Percentiles rank a stretch among this genome's conserved stretches.
Evolutionary conservation across 352 stramenopile genomes (phyloP).

Genomic region (Pythium folliculosum): DNA sequence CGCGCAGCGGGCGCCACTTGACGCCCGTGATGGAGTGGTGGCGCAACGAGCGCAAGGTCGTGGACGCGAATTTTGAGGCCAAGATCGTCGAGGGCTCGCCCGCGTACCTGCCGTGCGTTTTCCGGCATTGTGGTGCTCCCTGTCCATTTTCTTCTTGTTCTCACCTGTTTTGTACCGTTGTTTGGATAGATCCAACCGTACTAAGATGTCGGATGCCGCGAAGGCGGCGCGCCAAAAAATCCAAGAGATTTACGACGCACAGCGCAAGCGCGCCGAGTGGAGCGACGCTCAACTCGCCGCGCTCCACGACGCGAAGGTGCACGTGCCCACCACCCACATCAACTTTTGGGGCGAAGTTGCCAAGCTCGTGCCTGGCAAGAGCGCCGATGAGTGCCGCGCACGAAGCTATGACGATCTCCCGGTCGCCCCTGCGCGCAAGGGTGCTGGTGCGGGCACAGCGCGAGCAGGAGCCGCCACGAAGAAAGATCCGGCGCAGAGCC

Average conservation of each 20-base stretch:
- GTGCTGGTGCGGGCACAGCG: neutral
- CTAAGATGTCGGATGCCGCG: constrained; percentile 6
- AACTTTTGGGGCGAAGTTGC: constrained; percentile 70
- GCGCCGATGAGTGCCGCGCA: constrained; percentile 53
- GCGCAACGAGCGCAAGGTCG: constrained; percentile 36
- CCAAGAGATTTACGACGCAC: constrained; percentile 27
- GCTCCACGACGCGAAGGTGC: constrained; percentile 54
- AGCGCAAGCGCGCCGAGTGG: constrained; percentile 43
- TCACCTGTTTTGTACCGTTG: neutral
- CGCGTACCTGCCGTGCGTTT: constrained; percentile 30
- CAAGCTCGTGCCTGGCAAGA: constrained; percentile 51
- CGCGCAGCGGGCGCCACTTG: constrained; percentile 28
- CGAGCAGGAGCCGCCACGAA: constrained; percentile 24
- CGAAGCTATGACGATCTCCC: constrained; percentile 64
- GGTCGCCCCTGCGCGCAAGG: constrained; percentile 42
- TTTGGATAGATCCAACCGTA: constrained; percentile 12
- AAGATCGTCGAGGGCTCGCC: constrained; percentile 32
- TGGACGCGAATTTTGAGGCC: constrained; percentile 26
- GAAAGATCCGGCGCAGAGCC: neutral
- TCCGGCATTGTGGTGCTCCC: neutral
- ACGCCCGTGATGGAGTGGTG: constrained; percentile 56
- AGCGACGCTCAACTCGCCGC: constrained; percentile 49
- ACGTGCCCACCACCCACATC: constrained; percentile 57
- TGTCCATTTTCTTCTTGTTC: neutral
- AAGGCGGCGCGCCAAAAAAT: constrained; percentile 28